Evolutionary conservation across 805 yeast species (phyloP), one percentile per base, ranked within the genome.

Genomic region (Suhomyces canberraensis): DNA sequence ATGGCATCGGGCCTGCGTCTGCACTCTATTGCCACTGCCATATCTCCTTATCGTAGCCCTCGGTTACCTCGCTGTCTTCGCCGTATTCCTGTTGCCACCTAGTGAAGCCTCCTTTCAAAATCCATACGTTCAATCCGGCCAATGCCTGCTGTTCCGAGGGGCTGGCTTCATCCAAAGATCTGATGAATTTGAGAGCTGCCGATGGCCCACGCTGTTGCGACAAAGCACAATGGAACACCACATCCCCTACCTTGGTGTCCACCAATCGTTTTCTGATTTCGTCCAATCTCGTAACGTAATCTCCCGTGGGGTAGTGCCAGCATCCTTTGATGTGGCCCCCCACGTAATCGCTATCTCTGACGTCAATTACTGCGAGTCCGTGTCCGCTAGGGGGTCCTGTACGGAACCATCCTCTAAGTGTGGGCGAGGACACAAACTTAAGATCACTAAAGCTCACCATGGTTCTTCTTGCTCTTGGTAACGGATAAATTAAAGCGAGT

Each of bases 181-280:
- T 59, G 44, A 71, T 51, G 49, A 84, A 83, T 48, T 66, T 68
- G 60, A 80, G 62, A 0, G 97, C 89, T 3, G 96, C 76, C 3
- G 85, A 68, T 0, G 98, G 98, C 0, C 98, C 98, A 35, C 98
- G 68, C 41, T 83, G 95, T 59, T 93, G 98, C 3, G 95, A 82
- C 20, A 85, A 69, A 19, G 90, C 89, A 59, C 98, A 91, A 57
- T 93, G 96, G 63, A 91, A 93, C 0, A 93, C 83, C 0, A 88
- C 76, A 36, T 75, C 78, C 29, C 69, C 63, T 5, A 60, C 52
- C 3, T 58, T 56, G 8, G 59, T 52, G 22, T 56, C 57, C 14
- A 46, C 30, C 9, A 72, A 53, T 28, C 60, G 45, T n/a, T 52
- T 47, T 15, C 61, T 48, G 26, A 74, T 66, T 5, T 62, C 65